A percentile compares a stretch with the other conserved stretches of the same genome.
These are phyloP conservation scores for Rhynchospora pubera DNA, from an alignment of 176 grass and related monocot genomes.

Conservation along the genomic window DNA sequence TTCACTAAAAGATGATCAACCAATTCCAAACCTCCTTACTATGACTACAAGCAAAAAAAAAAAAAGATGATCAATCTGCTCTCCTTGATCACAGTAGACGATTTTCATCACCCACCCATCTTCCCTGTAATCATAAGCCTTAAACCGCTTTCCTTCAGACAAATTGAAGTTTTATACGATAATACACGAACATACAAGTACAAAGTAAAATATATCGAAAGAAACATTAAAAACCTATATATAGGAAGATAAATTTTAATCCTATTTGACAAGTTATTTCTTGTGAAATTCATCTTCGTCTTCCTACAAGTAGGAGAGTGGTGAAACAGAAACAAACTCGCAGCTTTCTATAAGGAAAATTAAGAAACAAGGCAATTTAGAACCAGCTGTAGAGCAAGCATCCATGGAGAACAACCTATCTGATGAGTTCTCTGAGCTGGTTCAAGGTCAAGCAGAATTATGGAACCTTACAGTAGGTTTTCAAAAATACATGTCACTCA, in stretches of 20 bases:
- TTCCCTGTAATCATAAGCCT: too few relatives aligned
- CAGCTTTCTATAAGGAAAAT: neutral
- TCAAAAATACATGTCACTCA: constrained; percentile 33
- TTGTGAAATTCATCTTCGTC: neutral
- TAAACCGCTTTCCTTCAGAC: too few relatives aligned
- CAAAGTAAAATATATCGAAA: neutral
- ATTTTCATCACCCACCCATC: too few relatives aligned
- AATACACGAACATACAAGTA: too few relatives aligned
- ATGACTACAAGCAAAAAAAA: too few relatives aligned
- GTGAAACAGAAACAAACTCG: neutral
- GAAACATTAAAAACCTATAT: neutral
- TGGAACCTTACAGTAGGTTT: constrained; percentile 30
- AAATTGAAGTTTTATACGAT: too few relatives aligned
- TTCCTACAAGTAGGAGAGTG: neutral
- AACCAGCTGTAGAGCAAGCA: neutral
- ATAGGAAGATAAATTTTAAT: neutral
- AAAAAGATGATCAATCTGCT: too few relatives aligned
- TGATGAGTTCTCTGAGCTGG: constrained; percentile 11
- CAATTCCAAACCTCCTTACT: too few relatives aligned
- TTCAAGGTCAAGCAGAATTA: constrained; percentile 24
- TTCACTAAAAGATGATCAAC: too few relatives aligned
- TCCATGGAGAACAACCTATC: neutral
- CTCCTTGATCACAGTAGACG: too few relatives aligned
- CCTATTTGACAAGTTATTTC: neutral
- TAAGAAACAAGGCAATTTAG: neutral